These are phyloP conservation scores for Rhamnella rubrinervis DNA, from an alignment of 331 rosid species.

Conservation along the genomic window DNA sequence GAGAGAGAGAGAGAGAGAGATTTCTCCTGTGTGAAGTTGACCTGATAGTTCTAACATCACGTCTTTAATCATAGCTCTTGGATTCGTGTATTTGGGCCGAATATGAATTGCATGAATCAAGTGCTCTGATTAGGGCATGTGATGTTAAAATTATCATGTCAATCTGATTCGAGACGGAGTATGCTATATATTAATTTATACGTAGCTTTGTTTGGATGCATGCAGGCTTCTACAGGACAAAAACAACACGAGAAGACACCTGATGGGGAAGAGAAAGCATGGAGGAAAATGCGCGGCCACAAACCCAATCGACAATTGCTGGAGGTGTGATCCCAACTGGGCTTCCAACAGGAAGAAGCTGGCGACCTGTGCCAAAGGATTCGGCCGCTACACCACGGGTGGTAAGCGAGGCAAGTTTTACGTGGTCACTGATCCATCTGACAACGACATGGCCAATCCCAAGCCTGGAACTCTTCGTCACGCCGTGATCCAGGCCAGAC, in stretches of 20 bases:
- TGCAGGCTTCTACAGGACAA: conserved; percentile 29
- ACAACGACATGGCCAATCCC: conserved; percentile 38
- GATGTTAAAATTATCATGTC: too few species aligned
- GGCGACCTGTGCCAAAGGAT: conserved; percentile 59
- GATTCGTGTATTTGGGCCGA: too few species aligned
- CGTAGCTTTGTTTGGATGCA: neutral
- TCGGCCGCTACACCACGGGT: conserved; percentile 54
- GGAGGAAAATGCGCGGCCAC: conserved; percentile 48
- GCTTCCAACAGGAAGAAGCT: conserved; percentile 56
- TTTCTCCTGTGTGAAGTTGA: too few species aligned
- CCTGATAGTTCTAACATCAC: too few species aligned
- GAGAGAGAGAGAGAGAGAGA: too few species aligned
- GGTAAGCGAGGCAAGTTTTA: conserved; percentile 63
- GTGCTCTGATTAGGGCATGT: too few species aligned
- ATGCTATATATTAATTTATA: too few species aligned
- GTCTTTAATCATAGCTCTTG: too few species aligned
- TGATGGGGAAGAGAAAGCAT: conserved; percentile 4
- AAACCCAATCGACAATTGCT: conserved; percentile 80
- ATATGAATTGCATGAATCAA: too few species aligned
- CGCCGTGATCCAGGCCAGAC: conserved; percentile 50
- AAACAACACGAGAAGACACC: conserved; percentile 31
- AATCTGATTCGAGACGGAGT: too few species aligned
- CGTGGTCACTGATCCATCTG: conserved; percentile 58
- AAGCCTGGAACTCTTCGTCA: conserved; percentile 69
- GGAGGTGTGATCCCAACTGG: conserved; percentile 86